Base-by-base conservation (phyloP, 371 early-diverging fungal species). In the Fennellomyces sp. region DNA sequence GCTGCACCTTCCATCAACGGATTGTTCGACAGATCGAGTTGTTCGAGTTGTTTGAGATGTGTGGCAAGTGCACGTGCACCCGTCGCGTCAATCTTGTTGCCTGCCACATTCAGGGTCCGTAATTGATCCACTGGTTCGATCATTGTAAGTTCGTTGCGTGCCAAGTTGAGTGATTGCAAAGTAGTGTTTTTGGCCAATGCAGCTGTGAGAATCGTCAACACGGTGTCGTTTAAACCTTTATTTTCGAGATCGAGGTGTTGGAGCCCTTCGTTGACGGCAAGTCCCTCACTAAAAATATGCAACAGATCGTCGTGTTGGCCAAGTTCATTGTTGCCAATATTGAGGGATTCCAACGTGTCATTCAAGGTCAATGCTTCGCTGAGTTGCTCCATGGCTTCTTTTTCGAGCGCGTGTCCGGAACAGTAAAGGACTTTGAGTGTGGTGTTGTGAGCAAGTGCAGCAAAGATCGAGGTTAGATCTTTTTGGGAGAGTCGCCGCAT, bases 21-120 rank as follows among this genome's bases (percentile, higher is more conserved):
- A 36, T 86, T 86, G 19, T 84, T 82, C 1, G 83, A 83, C 21
- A 86, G 28, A 60, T 86, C 82, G 17, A 86, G 64, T 41, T 79
- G 76, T 38, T 64, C 61, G 10, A 84, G 42, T 23, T 70, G 63
- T 15, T 56, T 38, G 12, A 69, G 36, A 13, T 61, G 35, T 2
- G 75, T 60, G 0, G 74, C 66, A 11, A 84, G 39, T 1, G 65
- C 57, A 19, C 65, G 53, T 0, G 76, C 77, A 4, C 83, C 82
- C 1, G 39, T 36, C 5, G 71, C 56, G 5, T 65, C 72, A 30
- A 86, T 76, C 0, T 63, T 53, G 51, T 82, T 81, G 57, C 79
- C 70, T 13, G 72, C 64, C n/a, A 86, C 65, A 41, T 79, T 76
- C 47, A 86, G 42, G 23, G 50, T 63, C 15, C 60, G 55, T 15